Percentiles rank a stretch among this genome's conserved stretches.
Conservation (phyloP, 345 rosid species). For the Pistacia atlantica region DNA sequence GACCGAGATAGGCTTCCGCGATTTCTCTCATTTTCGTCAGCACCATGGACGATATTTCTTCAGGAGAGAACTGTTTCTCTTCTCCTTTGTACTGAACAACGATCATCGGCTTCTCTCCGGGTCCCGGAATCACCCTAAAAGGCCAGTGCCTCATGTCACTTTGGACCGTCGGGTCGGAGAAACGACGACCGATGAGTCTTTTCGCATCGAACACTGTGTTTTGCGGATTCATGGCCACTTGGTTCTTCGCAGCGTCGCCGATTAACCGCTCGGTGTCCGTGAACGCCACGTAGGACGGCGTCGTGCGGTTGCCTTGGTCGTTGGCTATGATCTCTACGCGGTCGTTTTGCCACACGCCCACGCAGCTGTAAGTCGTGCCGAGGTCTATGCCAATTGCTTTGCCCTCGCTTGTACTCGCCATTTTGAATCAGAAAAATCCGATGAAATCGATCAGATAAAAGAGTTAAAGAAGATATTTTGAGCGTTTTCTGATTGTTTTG, state of each 20-base stretch:
- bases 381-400: slow-evolving; percentile 39
- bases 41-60: slow-evolving; percentile 29
- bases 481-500: neutral
- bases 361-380: slow-evolving; percentile 41
- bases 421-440: neutral
- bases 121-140: slow-evolving; percentile 26
- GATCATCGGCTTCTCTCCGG: slow-evolving; percentile 28
- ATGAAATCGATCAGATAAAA: neutral
- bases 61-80: slow-evolving; percentile 20
- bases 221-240: slow-evolving; percentile 54
- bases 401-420: slow-evolving; percentile 17
- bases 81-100: slow-evolving; percentile 28
- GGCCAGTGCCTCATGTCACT: slow-evolving; percentile 32
- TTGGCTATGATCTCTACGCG: slow-evolving; percentile 36
- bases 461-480: neutral
- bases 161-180: slow-evolving; percentile 29
- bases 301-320: slow-evolving; percentile 39
- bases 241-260: slow-evolving; percentile 55
- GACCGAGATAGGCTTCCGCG: slow-evolving; percentile 23
- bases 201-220: slow-evolving; percentile 53
- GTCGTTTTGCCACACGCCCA: slow-evolving; percentile 32
- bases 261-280: slow-evolving; percentile 32
- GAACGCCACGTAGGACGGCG: slow-evolving; percentile 40
- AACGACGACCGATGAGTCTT: slow-evolving; percentile 33
- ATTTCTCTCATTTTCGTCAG: slow-evolving; percentile 23